phyloP scores from a whole-genome alignment of 176 grass and related monocot species.

The Themeda triandra region DNA sequence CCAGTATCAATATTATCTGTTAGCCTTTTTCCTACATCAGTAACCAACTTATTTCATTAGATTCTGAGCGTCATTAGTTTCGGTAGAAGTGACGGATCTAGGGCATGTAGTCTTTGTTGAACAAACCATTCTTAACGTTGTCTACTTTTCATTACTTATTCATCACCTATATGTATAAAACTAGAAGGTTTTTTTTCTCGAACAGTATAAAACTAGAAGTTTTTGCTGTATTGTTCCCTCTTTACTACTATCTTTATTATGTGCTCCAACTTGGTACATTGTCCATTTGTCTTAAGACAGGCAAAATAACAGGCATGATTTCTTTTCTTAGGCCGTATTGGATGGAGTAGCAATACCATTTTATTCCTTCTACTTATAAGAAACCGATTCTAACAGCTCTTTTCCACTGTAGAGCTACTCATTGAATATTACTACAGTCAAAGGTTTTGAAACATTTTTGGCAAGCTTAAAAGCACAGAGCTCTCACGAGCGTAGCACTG shows the following conservation, averaged over 20 bases:
- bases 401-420: conserved; percentile 76
- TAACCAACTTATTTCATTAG: conserved; percentile 14
- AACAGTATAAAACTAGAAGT: neutral
- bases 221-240: neutral
- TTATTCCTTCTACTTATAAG: conserved; percentile 3
- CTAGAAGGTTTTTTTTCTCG: conserved; percentile 20
- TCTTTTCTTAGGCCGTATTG: neutral
- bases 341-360: neutral
- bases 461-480: conserved; percentile 60
- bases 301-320: neutral
- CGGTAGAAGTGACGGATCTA: neutral
- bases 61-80: conserved; percentile 1
- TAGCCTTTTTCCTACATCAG: neutral
- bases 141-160: neutral
- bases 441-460: conserved; percentile 89
- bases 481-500: conserved; percentile 37
- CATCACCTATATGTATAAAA: neutral
- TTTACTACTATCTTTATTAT: neutral
- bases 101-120: neutral
- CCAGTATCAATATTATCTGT: neutral
- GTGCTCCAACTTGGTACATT: neutral
- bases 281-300: neutral
- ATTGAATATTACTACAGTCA: conserved; percentile 89
- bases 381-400: neutral
- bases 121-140: neutral